Base-by-base conservation (phyloP, 208 protist genomes). In the Crithidia acanthocephali region DNA sequence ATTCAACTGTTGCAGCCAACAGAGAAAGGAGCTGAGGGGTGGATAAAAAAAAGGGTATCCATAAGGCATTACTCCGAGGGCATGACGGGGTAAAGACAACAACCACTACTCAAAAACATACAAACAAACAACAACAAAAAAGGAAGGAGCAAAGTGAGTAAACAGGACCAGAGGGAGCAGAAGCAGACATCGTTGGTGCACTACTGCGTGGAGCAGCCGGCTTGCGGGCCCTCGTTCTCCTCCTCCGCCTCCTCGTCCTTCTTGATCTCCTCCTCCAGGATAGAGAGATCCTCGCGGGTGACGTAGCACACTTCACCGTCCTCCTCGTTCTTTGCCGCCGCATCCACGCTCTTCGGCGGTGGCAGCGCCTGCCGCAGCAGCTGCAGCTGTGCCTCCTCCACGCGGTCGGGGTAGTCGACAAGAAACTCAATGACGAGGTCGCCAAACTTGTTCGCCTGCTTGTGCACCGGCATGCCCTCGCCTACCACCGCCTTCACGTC, bases 381-480 rank as follows among this genome's bases (percentile, higher is more conserved):
- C 40, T 59, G 68, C 28, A 95, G 51, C 51, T 88, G 82, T 2
- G 42, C 52, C 2, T 56, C 25, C 23, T 91, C 76, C 2, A 95
- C 37, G 47, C 52, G 74, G 18, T 80, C 68, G 7, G 90, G 90
- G 61, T 87, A 95, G 22, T 28, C 37, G n/a, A 95, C 84, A 0
- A 73, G 48, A 59, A 95, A 95, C 50, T 88, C 80, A 51, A 95
- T 90, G 27, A 93, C 42, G 10, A 95, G 48, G 61, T 95, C 80
- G 37, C 90, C 90, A 52, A 80, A 88, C 42, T 80, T 79, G 56
- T 44, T 65, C 11, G 68, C 60, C 44, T 76, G 57, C 45, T 68
- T 64, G 44, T 71, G 42, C 32, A 87, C 22, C 32, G 73, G 92
- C 92, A 97, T 97, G 16, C 92, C 92, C 61, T 97, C 88, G 16